A percentile compares a stretch with the other conserved stretches of the same genome.
Evolutionary conservation across 2,329 filamentous ascomycete species (phyloP).

Genomic region (Botrytis cinerea): DNA sequence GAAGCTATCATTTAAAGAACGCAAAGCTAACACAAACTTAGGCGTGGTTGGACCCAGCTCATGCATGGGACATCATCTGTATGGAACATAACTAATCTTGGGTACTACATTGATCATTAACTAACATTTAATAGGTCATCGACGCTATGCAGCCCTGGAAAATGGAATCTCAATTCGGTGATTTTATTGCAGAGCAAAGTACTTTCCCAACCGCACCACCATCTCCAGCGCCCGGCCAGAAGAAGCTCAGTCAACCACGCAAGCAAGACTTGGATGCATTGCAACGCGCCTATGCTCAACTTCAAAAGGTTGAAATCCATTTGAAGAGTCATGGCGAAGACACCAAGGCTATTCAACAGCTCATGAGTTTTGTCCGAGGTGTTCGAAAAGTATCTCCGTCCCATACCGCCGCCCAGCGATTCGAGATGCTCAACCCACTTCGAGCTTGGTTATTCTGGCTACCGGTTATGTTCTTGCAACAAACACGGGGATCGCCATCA

Average conservation of each 20-base stretch:
- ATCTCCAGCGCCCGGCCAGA: conserved; percentile 62
- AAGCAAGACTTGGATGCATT: conserved; percentile 72
- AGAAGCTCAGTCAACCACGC: conserved; percentile 58
- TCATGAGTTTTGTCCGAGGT: conserved; percentile 72
- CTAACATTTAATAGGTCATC: conserved; percentile 64
- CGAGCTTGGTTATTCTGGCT: conserved; percentile 96
- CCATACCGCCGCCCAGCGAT: conserved; percentile 78
- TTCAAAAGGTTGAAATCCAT: conserved; percentile 67
- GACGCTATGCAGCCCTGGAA: conserved; percentile 91
- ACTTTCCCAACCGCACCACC: conserved; percentile 68
- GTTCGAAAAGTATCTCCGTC: conserved; percentile 70
- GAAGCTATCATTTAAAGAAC: conserved; percentile 33
- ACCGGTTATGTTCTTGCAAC: conserved; percentile 79
- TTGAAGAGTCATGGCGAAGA: conserved; percentile 71
- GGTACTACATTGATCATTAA: conserved; percentile 17
- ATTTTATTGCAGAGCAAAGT: conserved; percentile 79
- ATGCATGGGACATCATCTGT: conserved; percentile 90
- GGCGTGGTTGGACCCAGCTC: conserved; percentile 89
- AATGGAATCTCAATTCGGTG: conserved; percentile 81
- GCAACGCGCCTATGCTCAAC: conserved; percentile 65
- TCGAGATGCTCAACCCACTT: conserved; percentile 84
- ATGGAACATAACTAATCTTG: conserved; percentile 45
- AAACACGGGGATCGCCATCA: conserved; percentile 72
- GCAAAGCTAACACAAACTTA: conserved; percentile 45
- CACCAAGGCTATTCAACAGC: conserved; percentile 65